These are phyloP conservation scores for Colletotrichum theobromicola DNA, from an alignment of 2,329 filamentous ascomycete genomes.

Conservation along the genomic window DNA sequence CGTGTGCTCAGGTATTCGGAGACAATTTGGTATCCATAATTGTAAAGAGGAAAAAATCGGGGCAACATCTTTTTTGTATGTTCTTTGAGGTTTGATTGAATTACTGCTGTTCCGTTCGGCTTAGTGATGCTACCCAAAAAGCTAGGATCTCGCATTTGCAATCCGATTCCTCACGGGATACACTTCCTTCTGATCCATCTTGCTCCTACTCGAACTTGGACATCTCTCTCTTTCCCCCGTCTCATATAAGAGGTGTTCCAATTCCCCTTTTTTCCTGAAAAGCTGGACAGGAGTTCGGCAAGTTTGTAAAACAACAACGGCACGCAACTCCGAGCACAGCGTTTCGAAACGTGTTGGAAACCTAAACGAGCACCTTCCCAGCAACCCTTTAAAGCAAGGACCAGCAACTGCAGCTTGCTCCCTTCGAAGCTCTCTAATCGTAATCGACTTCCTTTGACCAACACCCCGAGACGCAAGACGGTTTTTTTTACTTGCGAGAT, in stretches of 20 bases:
- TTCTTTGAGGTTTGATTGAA: not conserved
- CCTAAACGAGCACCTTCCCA: not conserved
- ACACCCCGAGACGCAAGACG: not conserved
- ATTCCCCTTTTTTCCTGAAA: not conserved
- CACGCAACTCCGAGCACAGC: not conserved
- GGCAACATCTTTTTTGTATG: not conserved
- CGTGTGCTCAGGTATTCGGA: not conserved
- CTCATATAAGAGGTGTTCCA: not conserved
- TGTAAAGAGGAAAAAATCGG: not conserved
- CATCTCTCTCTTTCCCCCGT: not conserved
- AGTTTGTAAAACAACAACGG: not conserved
- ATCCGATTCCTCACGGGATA: not conserved
- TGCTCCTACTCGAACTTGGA: not conserved
- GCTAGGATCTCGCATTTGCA: not conserved
- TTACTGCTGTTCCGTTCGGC: not conserved
- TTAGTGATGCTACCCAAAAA: not conserved
- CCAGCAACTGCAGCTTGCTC: not conserved
- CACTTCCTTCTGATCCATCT: not conserved
- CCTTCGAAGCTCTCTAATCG: not conserved
- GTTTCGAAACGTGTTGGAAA: constrained; percentile 13
- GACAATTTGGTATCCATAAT: not conserved
- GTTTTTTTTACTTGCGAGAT: not conserved
- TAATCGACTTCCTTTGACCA: not conserved
- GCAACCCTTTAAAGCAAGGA: not conserved
- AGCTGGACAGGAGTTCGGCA: not conserved